Evolutionary conservation across 352 stramenopile genomes (phyloP), one percentile per base, ranked within the genome.

Genomic region (Aphanomyces astaci): DNA sequence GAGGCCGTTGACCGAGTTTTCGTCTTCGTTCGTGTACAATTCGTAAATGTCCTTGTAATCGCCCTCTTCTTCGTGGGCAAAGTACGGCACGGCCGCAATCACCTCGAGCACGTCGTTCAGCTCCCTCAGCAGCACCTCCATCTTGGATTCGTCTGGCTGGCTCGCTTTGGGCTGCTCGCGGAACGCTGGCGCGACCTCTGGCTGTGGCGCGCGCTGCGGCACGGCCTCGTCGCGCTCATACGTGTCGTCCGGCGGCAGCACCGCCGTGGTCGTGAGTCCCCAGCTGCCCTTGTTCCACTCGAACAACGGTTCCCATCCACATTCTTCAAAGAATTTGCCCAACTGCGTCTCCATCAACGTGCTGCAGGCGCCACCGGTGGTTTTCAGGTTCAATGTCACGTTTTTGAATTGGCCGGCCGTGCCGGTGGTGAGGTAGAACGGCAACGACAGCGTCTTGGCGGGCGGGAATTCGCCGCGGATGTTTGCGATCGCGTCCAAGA

Each of bases 381-480:
- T 90, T 54, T 82, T 80, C 66, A 90, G 70, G 62, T 77, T 71
- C 63, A 90, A 56, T 63, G 82, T 67, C 40, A 90, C 82, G 56
- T 89, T 65, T 64, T 89, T 83, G 73, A 90, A 90, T 66, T 81
- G 64, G 27, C 82, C 82, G 40, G 87, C 73, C n/a, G 83, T 71
- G 1, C 79, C 74, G 64, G 82, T 90, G 72, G 86, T 87, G 56
- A 90, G 64, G 63, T 75, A 90, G 68, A 90, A 90, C 39, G 80
- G 80, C 65, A 90, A 69, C 63, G 77, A 71, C 51, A 88, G 75
- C 59, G 76, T 85, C 76, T 89, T 89, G 59, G 82, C 80, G 17
- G 80, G 79, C 64, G 82, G 82, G 57, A 88, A 91, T 73, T 87
- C 79, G 66, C 88, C 86, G 74, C 87, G 76, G 70, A 87, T 88